These are phyloP conservation scores for Cochlearia excelsa DNA, from an alignment of 345 rosid species.

Conservation along the genomic window DNA sequence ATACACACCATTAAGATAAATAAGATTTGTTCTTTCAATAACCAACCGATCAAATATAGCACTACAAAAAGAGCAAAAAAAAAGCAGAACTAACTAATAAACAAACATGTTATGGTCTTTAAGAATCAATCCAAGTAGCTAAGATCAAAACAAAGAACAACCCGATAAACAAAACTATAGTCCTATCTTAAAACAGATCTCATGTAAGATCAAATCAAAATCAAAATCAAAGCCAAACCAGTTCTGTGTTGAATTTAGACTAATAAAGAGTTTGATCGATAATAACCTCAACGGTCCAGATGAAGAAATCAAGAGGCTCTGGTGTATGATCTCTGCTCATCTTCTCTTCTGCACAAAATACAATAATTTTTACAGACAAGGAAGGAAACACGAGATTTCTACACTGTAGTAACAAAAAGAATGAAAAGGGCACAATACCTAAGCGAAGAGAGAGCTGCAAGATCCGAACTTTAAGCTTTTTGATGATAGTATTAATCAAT, in stretches of 20 bases:
- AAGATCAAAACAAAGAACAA: too few species aligned
- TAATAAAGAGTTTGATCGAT: background rate
- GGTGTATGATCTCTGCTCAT: slow-evolving; percentile 83
- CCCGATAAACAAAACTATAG: too few species aligned
- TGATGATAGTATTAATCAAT: slow-evolving; percentile 29
- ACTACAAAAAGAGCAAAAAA: slow-evolving; percentile 12
- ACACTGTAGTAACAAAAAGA: background rate
- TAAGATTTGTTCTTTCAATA: background rate
- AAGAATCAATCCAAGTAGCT: too few species aligned
- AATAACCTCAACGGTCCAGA: slow-evolving; percentile 95
- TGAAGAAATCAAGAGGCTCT: slow-evolving; percentile 99
- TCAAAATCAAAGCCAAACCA: background rate
- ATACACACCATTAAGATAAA: too few species aligned
- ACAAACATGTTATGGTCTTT: slow-evolving; percentile 4
- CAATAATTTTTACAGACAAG: slow-evolving; percentile 15
- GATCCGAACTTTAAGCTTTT: slow-evolving; percentile 35
- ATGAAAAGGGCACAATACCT: slow-evolving; percentile 12
- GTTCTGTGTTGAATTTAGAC: background rate
- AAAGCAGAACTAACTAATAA: background rate
- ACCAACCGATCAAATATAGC: background rate
- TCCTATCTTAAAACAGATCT: too few species aligned
- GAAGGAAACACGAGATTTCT: background rate
- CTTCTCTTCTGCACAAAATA: slow-evolving; percentile 27
- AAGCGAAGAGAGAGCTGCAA: slow-evolving; percentile 43
- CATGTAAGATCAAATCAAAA: too few species aligned